phyloP scores from a whole-genome alignment of 768 basidiomycete genomes.

The Floccularia luteovirens region DNA sequence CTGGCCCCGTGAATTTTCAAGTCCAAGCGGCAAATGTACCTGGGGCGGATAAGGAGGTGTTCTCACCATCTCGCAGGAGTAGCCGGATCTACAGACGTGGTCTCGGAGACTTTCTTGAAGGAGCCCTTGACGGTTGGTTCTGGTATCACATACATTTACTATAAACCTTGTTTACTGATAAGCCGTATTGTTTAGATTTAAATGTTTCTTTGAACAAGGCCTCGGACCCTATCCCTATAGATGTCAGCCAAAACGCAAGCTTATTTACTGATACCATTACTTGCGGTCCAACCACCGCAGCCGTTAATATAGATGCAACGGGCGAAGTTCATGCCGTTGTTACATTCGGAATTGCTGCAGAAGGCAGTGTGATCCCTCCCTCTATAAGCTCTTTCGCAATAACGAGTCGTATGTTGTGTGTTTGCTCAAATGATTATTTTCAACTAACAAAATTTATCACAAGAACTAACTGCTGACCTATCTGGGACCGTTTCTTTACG shows the following conservation, averaged over 20 bases:
- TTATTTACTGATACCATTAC: constrained; percentile 19
- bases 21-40: constrained; percentile 22
- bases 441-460: constrained; percentile 6
- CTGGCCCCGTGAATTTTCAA: constrained; percentile 23
- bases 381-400: constrained; percentile 25
- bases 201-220: too few species aligned
- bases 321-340: constrained; percentile 24
- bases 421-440: not conserved
- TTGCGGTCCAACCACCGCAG: constrained; percentile 16
- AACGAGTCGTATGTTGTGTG: constrained; percentile 19
- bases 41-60: constrained; percentile 18
- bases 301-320: constrained; percentile 19
- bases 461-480: constrained; percentile 28
- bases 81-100: constrained; percentile 14
- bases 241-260: constrained; percentile 20
- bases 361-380: constrained; percentile 38
- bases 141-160: too few species aligned
- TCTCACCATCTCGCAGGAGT: constrained; percentile 8
- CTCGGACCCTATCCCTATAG: constrained; percentile 9
- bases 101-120: constrained; percentile 17
- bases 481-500: constrained; percentile 27
- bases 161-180: too few species aligned
- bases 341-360: constrained; percentile 29
- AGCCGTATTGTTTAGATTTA: too few species aligned
- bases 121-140: constrained; percentile 19